Evolutionary conservation across 1,284 basidiomycete species (phyloP).

Genomic region (Ceratobasidium theobromae): DNA sequence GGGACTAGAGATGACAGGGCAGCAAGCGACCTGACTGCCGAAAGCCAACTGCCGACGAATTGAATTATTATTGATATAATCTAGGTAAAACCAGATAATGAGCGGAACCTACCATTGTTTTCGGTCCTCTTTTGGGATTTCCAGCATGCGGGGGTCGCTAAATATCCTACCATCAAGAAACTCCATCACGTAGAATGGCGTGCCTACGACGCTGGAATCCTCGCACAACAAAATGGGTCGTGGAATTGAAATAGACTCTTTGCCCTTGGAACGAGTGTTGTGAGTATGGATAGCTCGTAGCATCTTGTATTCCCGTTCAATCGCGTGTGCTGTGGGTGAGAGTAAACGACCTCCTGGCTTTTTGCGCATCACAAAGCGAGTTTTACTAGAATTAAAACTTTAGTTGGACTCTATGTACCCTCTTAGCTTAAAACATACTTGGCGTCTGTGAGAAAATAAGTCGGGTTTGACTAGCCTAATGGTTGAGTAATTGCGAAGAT

Average conservation of each 20-base stretch:
- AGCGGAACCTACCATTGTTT: constrained; percentile 62
- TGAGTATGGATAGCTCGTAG: constrained; percentile 73
- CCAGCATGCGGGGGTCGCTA: constrained; percentile 77
- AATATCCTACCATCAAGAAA: constrained; percentile 93
- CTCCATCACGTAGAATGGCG: constrained; percentile 95
- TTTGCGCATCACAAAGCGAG: constrained; percentile 84
- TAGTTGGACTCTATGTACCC: no score
- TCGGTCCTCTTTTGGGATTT: constrained; percentile 62
- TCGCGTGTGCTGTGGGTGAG: constrained; percentile 87
- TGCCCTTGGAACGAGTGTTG: constrained; percentile 78
- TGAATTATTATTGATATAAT: background rate
- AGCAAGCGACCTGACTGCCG: constrained; percentile 72
- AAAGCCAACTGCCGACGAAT: constrained; percentile 62
- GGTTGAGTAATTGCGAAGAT: constrained; percentile 28
- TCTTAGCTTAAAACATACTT: constrained; percentile 50
- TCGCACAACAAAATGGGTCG: constrained; percentile 82
- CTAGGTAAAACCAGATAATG: background rate
- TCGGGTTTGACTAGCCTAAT: constrained; percentile 79
- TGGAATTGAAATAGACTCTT: constrained; percentile 77
- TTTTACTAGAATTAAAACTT: constrained; percentile 51
- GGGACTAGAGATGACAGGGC: constrained; percentile 75
- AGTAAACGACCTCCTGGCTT: constrained; percentile 89
- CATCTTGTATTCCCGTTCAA: constrained; percentile 89
- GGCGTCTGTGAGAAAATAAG: constrained; percentile 83
- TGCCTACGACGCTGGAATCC: constrained; percentile 76